A percentile compares a stretch with the other conserved stretches of the same genome.
phyloP scores from a whole-genome alignment of 78 protist genomes.

The Andalucia godoyi region DNA sequence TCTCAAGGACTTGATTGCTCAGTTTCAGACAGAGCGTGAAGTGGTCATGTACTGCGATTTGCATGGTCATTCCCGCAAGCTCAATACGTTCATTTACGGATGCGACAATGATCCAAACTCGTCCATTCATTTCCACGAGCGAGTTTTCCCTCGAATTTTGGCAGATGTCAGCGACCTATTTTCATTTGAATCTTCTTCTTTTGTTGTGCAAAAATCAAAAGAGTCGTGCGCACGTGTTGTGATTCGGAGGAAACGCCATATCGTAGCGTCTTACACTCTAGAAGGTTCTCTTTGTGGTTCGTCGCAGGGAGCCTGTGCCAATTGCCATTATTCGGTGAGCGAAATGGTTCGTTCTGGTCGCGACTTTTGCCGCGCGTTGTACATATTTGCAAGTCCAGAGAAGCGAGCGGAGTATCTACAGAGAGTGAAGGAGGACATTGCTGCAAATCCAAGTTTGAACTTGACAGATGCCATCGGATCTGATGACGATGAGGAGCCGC shows the following conservation, averaged over 20 bases:
- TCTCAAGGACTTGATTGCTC: neutral
- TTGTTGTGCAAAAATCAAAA: neutral
- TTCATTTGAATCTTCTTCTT: neutral
- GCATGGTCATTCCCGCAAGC: constrained; percentile 43
- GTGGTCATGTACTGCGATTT: constrained; percentile 40
- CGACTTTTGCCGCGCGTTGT: no score
- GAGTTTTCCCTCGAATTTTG: constrained; percentile 5
- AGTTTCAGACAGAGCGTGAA: constrained; percentile 14
- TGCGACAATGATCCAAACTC: neutral
- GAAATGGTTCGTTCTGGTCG: no score
- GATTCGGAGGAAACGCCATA: neutral
- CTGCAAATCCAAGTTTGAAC: no score
- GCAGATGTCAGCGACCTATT: neutral
- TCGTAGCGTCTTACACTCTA: constrained; percentile 1
- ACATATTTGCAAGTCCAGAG: no score
- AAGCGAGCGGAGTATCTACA: no score
- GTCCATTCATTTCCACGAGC: neutral
- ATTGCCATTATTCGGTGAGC: no score
- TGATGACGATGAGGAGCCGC: no score
- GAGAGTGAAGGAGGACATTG: no score
- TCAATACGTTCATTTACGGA: constrained; percentile 30
- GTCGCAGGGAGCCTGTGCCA: no score
- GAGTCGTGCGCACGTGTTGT: constrained; percentile 9
- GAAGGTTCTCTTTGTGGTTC: no score
- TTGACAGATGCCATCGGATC: no score